Evolutionary conservation across 306 rosid species (phyloP).

Genomic region (Mimosa pudica): DNA sequence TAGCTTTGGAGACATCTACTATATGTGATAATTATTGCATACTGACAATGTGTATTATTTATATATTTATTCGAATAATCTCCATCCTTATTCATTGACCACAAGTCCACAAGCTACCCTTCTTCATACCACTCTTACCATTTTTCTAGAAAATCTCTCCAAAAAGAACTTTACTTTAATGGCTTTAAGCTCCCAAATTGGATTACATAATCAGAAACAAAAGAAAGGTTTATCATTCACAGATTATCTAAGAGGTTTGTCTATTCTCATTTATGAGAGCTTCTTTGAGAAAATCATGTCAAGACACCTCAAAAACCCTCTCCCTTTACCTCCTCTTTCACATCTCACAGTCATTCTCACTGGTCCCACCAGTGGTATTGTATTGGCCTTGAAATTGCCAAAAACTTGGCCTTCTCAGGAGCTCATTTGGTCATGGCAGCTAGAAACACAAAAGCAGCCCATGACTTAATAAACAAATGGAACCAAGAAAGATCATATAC

Average conservation of each 20-base stretch:
- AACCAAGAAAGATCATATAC: not conserved
- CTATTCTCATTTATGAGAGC: not conserved
- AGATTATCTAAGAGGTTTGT: not conserved
- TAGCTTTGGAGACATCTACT: no score
- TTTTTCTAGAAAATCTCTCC: not conserved
- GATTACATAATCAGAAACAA: not conserved
- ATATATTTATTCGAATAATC: not conserved
- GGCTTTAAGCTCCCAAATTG: not conserved
- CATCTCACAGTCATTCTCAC: not conserved
- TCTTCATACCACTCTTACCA: not conserved
- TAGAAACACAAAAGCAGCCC: not conserved
- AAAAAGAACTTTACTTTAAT: not conserved
- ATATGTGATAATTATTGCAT: no score
- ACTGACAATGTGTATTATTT: no score
- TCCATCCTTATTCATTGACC: not conserved
- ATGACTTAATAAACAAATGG: not conserved
- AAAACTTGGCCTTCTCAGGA: not conserved
- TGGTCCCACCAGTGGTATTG: not conserved
- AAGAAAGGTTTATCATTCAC: not conserved
- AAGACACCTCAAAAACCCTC: not conserved
- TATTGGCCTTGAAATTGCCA: conserved; percentile 3
- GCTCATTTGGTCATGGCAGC: not conserved
- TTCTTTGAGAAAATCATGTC: not conserved
- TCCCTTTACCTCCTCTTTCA: not conserved
- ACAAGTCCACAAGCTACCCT: not conserved